These are phyloP conservation scores for Lachancea dasiensis DNA, from an alignment of 805 yeast genomes.

Conservation along the genomic window DNA sequence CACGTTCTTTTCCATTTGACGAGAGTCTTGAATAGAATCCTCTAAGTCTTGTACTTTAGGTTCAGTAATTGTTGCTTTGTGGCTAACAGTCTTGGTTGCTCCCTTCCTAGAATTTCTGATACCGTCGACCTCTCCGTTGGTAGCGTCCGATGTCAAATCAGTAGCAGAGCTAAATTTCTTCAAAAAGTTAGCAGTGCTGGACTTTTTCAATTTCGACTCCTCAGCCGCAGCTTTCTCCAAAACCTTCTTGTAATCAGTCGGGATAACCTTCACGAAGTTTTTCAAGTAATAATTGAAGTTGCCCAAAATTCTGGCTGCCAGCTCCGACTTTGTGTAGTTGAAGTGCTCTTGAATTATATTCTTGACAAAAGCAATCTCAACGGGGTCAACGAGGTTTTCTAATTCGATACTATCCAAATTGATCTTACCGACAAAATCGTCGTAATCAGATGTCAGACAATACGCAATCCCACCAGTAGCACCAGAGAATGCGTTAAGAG, in stretches of 20 bases:
- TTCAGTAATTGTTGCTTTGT: conserved; percentile 43
- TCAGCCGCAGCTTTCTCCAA: conserved; percentile 72
- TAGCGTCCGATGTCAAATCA: conserved; percentile 78
- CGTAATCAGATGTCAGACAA: conserved; percentile 84
- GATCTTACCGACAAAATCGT: conserved; percentile 76
- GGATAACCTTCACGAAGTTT: conserved; percentile 88
- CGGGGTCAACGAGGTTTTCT: conserved; percentile 69
- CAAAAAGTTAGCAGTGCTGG: conserved; percentile 58
- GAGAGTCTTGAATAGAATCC: conserved; percentile 72
- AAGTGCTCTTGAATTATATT: conserved; percentile 92
- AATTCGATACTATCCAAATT: conserved; percentile 80
- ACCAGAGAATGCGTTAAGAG: conserved; percentile 86
- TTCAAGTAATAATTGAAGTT: conserved; percentile 87
- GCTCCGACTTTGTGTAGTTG: conserved; percentile 87
- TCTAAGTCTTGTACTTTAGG: conserved; percentile 87
- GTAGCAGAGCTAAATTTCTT: conserved; percentile 58
- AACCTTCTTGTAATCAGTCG: conserved; percentile 85
- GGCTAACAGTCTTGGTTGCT: conserved; percentile 20
- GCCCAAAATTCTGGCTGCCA: conserved; percentile 74
- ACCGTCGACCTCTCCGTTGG: conserved; percentile 79
- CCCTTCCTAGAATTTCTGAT: conserved; percentile 36
- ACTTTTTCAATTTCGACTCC: conserved; percentile 51
- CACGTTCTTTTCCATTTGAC: conserved; percentile 56
- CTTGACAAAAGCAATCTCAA: conserved; percentile 89
- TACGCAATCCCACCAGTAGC: conserved; percentile 99